phyloP scores from a whole-genome alignment of 2,329 filamentous ascomycete species.

The Alternaria sp. region DNA sequence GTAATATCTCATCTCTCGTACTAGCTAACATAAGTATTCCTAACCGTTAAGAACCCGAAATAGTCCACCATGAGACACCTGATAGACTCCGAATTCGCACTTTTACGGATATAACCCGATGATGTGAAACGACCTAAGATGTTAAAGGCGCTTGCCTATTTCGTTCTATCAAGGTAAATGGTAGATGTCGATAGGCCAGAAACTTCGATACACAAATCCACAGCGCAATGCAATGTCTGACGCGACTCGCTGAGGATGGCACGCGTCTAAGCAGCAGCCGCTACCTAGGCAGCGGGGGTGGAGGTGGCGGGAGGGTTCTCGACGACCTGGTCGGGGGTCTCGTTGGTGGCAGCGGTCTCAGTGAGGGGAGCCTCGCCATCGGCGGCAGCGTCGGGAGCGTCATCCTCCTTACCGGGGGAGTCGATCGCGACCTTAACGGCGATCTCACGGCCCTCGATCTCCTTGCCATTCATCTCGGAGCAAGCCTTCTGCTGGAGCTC shows the following conservation, averaged over 20 bases:
- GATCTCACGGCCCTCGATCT: conserved; percentile 98
- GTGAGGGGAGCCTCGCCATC: conserved; percentile 53
- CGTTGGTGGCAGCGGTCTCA: conserved; percentile 30
- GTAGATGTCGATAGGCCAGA: conserved; percentile 39
- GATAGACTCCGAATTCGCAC: conserved; percentile 43
- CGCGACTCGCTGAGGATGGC: conserved; percentile 23
- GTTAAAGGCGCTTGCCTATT: conserved; percentile 37
- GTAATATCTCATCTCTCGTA: conserved; percentile 29
- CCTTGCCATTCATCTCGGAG: conserved; percentile 98
- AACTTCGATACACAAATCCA: conserved; percentile 35
- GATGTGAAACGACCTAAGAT: conserved; percentile 42
- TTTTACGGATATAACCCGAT: conserved; percentile 40
- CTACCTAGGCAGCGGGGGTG: conserved; percentile 46
- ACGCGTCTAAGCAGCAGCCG: conserved; percentile 32
- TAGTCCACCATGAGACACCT: conserved; percentile 43
- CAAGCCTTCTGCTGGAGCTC: conserved; percentile 98
- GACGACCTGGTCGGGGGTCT: conserved; percentile 30
- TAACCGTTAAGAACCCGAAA: conserved; percentile 30
- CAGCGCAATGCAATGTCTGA: conserved; percentile 37
- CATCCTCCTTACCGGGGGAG: conserved; percentile 98
- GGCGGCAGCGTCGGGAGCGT: conserved; percentile 62
- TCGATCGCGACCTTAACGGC: conserved; percentile 99
- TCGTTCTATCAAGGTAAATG: conserved; percentile 44
- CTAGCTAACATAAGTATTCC: conserved; percentile 36
- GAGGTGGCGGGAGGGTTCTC: conserved; percentile 41